Evolutionary conservation across 768 basidiomycete species (phyloP).

Genomic region (Porphyrellus cyaneotinctus): DNA sequence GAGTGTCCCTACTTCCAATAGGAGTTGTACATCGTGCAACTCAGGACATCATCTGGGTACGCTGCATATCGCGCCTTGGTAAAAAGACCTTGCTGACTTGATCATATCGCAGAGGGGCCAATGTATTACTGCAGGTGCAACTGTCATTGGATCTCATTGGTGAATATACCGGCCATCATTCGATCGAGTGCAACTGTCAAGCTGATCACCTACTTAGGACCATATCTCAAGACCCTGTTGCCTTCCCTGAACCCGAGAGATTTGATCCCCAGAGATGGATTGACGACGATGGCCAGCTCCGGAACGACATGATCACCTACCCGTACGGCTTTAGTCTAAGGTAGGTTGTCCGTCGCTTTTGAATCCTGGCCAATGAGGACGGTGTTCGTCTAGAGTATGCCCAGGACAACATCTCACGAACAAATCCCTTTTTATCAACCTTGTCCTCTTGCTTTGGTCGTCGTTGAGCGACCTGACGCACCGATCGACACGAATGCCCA

Average conservation of each 20-base stretch:
- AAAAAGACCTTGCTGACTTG: slow-evolving; percentile 31
- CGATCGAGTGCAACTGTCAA: neutral
- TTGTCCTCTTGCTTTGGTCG: too few species aligned
- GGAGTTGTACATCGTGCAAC: slow-evolving; percentile 60
- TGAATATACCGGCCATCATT: neutral
- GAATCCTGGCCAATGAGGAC: too few species aligned
- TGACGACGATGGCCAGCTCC: slow-evolving; percentile 35
- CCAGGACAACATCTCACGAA: too few species aligned
- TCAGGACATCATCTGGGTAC: slow-evolving; percentile 39
- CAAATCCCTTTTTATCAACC: too few species aligned
- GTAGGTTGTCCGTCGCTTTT: slow-evolving; percentile 7
- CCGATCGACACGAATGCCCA: slow-evolving; percentile 38
- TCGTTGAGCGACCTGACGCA: too few species aligned
- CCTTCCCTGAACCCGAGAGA: slow-evolving; percentile 35
- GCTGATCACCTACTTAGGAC: slow-evolving; percentile 16
- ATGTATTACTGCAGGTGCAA: neutral
- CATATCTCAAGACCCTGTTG: slow-evolving; percentile 20
- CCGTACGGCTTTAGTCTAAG: slow-evolving; percentile 50
- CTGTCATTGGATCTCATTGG: slow-evolving; percentile 19
- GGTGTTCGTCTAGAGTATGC: too few species aligned
- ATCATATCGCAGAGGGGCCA: slow-evolving; percentile 12
- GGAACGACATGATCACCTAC: slow-evolving; percentile 42
- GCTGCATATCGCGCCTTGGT: too few species aligned
- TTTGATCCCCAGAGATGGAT: slow-evolving; percentile 59
- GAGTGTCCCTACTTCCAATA: neutral